Conservation (phyloP, 169 alveolate species). For the Babesia gibsoni region DNA sequence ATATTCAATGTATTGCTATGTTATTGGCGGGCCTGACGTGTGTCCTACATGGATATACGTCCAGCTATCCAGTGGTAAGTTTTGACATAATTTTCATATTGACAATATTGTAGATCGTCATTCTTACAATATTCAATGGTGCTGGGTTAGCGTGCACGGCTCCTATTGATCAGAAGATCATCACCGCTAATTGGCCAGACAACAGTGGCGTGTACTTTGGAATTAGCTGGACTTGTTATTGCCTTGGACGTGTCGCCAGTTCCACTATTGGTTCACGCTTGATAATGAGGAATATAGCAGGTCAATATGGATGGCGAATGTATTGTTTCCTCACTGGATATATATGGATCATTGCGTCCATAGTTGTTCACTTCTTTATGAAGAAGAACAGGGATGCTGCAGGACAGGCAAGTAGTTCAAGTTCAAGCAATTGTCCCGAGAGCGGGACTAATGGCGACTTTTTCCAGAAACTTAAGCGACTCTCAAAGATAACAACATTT, state of each 20-base stretch:
- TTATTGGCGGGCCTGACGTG: conserved; percentile 85
- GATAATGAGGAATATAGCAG: neutral
- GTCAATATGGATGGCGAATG: conserved; percentile 45
- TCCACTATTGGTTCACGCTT: conserved; percentile 5
- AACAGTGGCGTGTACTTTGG: conserved; percentile 10
- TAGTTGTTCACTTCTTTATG: neutral
- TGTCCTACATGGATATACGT: conserved; percentile 63
- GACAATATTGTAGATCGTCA: conserved; percentile 12
- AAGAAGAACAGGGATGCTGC: no score
- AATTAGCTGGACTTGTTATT: conserved; percentile 5
- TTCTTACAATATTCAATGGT: conserved; percentile 40
- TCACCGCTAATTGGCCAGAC: neutral
- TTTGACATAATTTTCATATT: neutral
- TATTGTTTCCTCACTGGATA: conserved; percentile 19
- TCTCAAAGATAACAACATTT: conserved; percentile 27
- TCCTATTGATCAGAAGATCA: conserved; percentile 28
- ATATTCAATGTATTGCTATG: conserved; percentile 80
- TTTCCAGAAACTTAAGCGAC: no score
- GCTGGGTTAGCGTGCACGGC: conserved; percentile 24
- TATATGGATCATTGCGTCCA: conserved; percentile 6
- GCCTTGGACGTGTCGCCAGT: conserved; percentile 34
- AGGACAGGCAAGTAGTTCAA: neutral
- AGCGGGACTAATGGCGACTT: no score
- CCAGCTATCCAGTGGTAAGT: conserved; percentile 33
- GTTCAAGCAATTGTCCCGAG: no score